Evolutionary conservation across 2,329 filamentous ascomycete species (phyloP).

Genomic region (Lasiodiplodia citricola): DNA sequence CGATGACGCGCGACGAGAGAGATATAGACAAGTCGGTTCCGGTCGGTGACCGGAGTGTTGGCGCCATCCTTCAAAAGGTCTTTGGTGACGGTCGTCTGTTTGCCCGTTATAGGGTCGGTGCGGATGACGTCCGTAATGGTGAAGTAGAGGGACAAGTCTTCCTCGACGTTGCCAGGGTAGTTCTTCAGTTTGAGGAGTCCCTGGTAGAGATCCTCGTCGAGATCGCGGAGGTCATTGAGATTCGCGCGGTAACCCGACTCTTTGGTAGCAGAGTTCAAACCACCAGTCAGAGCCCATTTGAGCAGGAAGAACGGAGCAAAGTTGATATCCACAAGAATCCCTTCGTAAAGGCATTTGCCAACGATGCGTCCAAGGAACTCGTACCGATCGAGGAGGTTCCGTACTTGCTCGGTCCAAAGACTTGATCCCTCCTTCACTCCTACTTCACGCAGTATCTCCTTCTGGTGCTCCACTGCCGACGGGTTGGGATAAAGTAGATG

Average conservation of each 20-base stretch:
- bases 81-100: slow-evolving; percentile 68
- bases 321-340: slow-evolving; percentile 88
- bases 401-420: slow-evolving; percentile 64
- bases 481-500: slow-evolving; percentile 91
- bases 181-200: slow-evolving; percentile 85
- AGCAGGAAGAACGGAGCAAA: slow-evolving; percentile 96
- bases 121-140: slow-evolving; percentile 76
- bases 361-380: slow-evolving; percentile 93
- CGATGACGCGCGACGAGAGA: slow-evolving; percentile 88
- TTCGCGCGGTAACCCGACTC: slow-evolving; percentile 84
- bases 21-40: slow-evolving; percentile 93
- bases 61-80: slow-evolving; percentile 80
- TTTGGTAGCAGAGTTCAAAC: slow-evolving; percentile 64
- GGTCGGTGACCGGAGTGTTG: slow-evolving; percentile 80
- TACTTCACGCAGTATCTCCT: slow-evolving; percentile 61
- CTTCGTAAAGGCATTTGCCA: slow-evolving; percentile 96
- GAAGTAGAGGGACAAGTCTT: slow-evolving; percentile 82
- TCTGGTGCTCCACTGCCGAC: slow-evolving; percentile 71
- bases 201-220: slow-evolving; percentile 89
- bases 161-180: slow-evolving; percentile 75
- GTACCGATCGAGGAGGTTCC: slow-evolving; percentile 71
- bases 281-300: slow-evolving; percentile 86
- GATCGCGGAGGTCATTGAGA: slow-evolving; percentile 89
- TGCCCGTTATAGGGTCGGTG: slow-evolving; percentile 40
- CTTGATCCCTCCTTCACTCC: slow-evolving; percentile 58